phyloP scores from a whole-genome alignment of 768 basidiomycete species.

The Suillus luteus region DNA sequence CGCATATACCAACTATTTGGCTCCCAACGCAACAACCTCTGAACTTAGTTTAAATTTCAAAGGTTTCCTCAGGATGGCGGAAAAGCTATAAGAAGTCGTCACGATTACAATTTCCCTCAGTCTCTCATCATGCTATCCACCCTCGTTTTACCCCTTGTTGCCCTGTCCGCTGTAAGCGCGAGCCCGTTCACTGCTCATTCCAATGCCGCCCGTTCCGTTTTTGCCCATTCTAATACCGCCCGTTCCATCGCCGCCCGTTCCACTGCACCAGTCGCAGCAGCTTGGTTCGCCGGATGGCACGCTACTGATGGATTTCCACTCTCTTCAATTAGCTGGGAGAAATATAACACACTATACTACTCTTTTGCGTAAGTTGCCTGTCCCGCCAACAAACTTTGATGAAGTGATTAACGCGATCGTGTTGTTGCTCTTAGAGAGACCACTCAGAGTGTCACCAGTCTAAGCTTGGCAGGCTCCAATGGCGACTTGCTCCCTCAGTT shows the following conservation, averaged over 20 bases:
- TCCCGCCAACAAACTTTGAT: not conserved
- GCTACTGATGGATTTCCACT: slow-evolving; percentile 51
- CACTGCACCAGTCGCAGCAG: slow-evolving; percentile 40
- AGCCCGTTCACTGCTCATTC: not conserved
- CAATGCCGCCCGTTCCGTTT: not conserved
- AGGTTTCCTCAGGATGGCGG: not conserved
- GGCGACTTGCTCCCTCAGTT: slow-evolving; percentile 55
- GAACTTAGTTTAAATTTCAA: not conserved
- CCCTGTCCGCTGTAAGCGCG: slow-evolving; percentile 7
- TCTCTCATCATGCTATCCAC: not conserved
- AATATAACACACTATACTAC: slow-evolving; percentile 71
- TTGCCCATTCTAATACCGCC: not conserved
- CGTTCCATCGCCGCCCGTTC: not conserved
- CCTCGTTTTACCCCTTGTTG: slow-evolving; percentile 6
- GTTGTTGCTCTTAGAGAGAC: slow-evolving; percentile 30
- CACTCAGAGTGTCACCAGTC: slow-evolving; percentile 32
- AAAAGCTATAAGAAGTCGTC: slow-evolving; percentile 1
- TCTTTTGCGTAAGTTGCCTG: slow-evolving; percentile 55
- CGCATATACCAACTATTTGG: not conserved
- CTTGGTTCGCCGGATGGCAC: slow-evolving; percentile 73
- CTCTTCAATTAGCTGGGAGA: slow-evolving; percentile 63
- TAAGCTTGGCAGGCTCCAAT: slow-evolving; percentile 46
- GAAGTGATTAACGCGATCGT: not conserved
- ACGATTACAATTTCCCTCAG: not conserved
- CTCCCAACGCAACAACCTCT: not conserved